Percentiles rank a stretch among this genome's conserved stretches.
Conservation (phyloP, 192 early-diverging fungal species). For the Coemansia sp. region DNA sequence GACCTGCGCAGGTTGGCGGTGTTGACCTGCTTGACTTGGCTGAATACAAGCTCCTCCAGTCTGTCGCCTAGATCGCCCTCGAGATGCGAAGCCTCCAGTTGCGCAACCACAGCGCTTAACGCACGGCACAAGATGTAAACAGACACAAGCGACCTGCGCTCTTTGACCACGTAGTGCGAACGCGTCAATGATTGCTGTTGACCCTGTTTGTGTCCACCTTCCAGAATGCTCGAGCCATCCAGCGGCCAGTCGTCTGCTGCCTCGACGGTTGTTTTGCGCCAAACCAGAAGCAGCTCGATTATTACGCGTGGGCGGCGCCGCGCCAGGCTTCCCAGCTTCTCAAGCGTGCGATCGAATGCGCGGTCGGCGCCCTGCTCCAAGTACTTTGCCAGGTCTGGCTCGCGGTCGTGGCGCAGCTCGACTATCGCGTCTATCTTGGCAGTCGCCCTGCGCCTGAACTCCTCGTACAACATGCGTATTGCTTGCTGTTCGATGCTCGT, state of each 20-base stretch:
- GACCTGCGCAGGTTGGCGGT: conserved; percentile 71
- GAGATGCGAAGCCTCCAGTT: conserved; percentile 68
- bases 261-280: conserved; percentile 70
- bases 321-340: conserved; percentile 76
- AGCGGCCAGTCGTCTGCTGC: conserved; percentile 33
- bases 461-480: conserved; percentile 48
- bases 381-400: conserved; percentile 60
- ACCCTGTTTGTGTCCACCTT: conserved; percentile 20
- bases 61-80: conserved; percentile 80
- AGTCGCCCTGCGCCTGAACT: conserved; percentile 43
- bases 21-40: conserved; percentile 81
- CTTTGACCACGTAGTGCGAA: conserved; percentile 45
- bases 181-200: conserved; percentile 21
- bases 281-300: conserved; percentile 73
- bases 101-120: conserved; percentile 79
- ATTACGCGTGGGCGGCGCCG: conserved; percentile 83
- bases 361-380: conserved; percentile 69
- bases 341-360: conserved; percentile 77
- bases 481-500: conserved; percentile 48
- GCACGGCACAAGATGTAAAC: conserved; percentile 88
- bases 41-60: conserved; percentile 92
- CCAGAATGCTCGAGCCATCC: conserved; percentile 20
- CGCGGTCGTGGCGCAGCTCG: conserved; percentile 56
- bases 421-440: conserved; percentile 44
- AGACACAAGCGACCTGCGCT: conserved; percentile 61